These are phyloP conservation scores for Wickerhamomyces rabaulensis DNA, from an alignment of 805 yeast species.

Conservation along the genomic window DNA sequence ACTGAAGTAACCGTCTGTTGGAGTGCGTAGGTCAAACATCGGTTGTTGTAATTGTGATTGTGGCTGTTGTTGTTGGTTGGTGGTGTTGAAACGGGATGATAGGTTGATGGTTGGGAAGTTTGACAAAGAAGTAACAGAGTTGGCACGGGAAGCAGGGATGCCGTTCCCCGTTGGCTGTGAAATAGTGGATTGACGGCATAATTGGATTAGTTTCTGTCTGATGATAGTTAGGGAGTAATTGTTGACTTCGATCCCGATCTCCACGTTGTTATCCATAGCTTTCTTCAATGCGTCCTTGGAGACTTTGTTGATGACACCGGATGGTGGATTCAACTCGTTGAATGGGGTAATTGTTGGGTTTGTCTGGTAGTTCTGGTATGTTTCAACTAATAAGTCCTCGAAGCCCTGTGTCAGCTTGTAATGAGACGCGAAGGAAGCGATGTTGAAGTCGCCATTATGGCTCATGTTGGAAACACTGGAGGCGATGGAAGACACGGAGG, in stretches of 20 bases:
- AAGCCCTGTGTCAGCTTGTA: constrained; percentile 30
- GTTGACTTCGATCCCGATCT: constrained; percentile 33
- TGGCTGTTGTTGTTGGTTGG: constrained; percentile 1
- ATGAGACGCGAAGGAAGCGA: constrained; percentile 22
- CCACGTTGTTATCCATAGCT: constrained; percentile 28
- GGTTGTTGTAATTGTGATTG: constrained; percentile 3
- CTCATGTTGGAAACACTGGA: constrained; percentile 21
- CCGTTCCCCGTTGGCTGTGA: constrained; percentile 6
- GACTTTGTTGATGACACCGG: constrained; percentile 57
- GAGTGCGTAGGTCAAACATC: constrained; percentile 15
- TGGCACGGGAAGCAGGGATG: constrained; percentile 11
- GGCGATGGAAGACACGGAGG: constrained; percentile 22
- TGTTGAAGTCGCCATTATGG: constrained; percentile 19
- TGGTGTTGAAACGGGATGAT: constrained; percentile 13
- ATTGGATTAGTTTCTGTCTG: constrained; percentile 31
- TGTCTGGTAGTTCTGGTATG: constrained; percentile 43
- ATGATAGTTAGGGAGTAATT: constrained; percentile 32
- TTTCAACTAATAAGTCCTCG: constrained; percentile 39
- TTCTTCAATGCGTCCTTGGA: constrained; percentile 47
- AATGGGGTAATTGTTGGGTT: constrained; percentile 68
- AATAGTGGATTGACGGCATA: constrained; percentile 13
- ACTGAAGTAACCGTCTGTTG: constrained; percentile 21
- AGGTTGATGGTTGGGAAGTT: constrained; percentile 19
- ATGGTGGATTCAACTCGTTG: constrained; percentile 58
- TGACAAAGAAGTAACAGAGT: constrained; percentile 14